Conservation (phyloP, 192 early-diverging fungal species). For the Entomortierella parvispora region DNA sequence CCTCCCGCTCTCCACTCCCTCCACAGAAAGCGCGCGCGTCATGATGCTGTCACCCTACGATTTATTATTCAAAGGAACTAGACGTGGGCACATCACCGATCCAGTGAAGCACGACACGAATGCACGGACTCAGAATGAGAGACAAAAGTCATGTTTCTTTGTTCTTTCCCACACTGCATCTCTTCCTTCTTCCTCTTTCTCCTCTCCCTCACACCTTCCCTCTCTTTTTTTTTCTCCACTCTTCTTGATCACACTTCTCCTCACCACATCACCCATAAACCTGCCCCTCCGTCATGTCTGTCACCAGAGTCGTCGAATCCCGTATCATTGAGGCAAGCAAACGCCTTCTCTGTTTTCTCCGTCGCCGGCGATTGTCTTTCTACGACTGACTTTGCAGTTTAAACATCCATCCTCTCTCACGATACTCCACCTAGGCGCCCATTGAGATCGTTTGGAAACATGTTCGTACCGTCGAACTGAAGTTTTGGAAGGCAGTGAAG, state of each 20-base stretch:
- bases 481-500: conserved; percentile 39
- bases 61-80: no score
- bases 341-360: not conserved
- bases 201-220: not conserved
- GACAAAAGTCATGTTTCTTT: no score
- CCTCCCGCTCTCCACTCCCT: no score
- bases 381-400: no score
- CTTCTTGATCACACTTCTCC: not conserved
- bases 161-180: not conserved
- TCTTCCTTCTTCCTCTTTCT: not conserved
- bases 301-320: conserved; percentile 44
- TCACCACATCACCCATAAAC: not conserved
- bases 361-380: not conserved
- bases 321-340: conserved; percentile 24
- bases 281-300: conserved; percentile 31
- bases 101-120: no score
- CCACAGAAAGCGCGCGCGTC: no score
- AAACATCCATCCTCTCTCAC: not conserved
- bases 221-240: not conserved
- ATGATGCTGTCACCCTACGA: no score
- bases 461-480: conserved; percentile 26
- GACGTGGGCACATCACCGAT: no score
- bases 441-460: conserved; percentile 35
- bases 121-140: no score
- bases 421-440: conserved; percentile 21